Base-by-base conservation (phyloP, 2,329 filamentous ascomycete species). In the Paecilomyces sp. region DNA sequence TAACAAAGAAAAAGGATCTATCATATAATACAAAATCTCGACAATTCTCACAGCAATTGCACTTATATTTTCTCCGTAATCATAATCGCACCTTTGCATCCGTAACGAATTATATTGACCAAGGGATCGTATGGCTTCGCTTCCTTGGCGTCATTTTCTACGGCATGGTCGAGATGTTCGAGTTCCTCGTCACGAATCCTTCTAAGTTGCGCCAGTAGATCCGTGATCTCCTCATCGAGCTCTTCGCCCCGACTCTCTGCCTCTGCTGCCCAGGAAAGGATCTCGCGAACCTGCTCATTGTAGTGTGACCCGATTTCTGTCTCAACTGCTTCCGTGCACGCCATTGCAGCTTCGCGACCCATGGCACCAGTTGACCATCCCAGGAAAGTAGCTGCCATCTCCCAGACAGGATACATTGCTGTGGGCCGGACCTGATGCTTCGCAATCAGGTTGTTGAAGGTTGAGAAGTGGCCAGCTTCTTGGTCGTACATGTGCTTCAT, bases 401-500 rank as follows among this genome's bases (percentile, higher is more conserved):
- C 85, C 94, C 94, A 99, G 2, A 97, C 64, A 0, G 94, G 94
- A 70, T 95, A 96, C 79, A 99, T 88, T 12, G 89, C 90, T 0
- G 94, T 97, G 0, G 94, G 94, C 0, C 94, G 90, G 57, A 99
- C 87, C 59, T 92, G 91, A 75, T 97, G 94, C 69, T 88, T 89
- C 18, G 89, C 86, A 3, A 97, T 80, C 28, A 97, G 83, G 2
- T 80, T 69, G 75, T 96, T 96, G 83, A 97, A 99, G 36, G 88
- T 94, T 3, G 79, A 76, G 67, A 97, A 87, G 75, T 99, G 94
- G 8, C 86, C 88, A 12, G 85, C 91, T 80, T 99, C 94, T 74
- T 99, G 94, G 69, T 94, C 91, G 80, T 96, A 92, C 94, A 99
- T 99, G 82, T 97, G 94, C 68, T 88, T 85, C 91, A 99, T 96